phyloP scores from a whole-genome alignment of 2,329 filamentous ascomycete genomes.

The Fusarium tricinctum region DNA sequence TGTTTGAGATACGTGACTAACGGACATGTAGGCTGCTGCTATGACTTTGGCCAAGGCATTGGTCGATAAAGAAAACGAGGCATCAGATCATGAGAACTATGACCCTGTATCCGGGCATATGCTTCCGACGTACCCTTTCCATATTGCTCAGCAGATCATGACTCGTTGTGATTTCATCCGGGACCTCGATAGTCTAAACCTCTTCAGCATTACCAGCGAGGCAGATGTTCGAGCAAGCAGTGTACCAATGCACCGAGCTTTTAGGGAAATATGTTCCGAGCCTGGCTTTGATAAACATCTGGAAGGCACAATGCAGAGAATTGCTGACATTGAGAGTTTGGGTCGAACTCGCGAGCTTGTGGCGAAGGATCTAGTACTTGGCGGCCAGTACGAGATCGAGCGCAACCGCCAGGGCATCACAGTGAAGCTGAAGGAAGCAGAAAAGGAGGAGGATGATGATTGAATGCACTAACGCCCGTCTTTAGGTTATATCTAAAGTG shows the following conservation, averaged over 20 bases:
- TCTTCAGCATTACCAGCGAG: slow-evolving; percentile 92
- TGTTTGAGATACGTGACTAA: slow-evolving; percentile 20
- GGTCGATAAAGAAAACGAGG: slow-evolving; percentile 81
- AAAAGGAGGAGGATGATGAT: slow-evolving; percentile 56
- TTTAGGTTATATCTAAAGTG: background rate
- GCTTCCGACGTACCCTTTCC: slow-evolving; percentile 84
- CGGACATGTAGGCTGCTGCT: slow-evolving; percentile 75
- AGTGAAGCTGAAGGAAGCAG: slow-evolving; percentile 60
- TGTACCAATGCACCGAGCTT: slow-evolving; percentile 95
- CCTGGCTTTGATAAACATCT: slow-evolving; percentile 86
- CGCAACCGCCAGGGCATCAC: slow-evolving; percentile 57
- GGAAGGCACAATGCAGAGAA: slow-evolving; percentile 85
- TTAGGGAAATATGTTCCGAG: slow-evolving; percentile 83
- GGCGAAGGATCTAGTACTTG: slow-evolving; percentile 91
- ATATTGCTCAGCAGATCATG: slow-evolving; percentile 92
- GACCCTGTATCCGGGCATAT: slow-evolving; percentile 77
- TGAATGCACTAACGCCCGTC: slow-evolving; percentile 12
- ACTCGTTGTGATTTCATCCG: slow-evolving; percentile 95
- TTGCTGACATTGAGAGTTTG: slow-evolving; percentile 92
- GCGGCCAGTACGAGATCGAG: slow-evolving; percentile 81
- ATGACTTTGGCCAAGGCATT: slow-evolving; percentile 94
- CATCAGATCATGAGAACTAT: slow-evolving; percentile 70
- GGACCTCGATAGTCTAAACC: slow-evolving; percentile 90
- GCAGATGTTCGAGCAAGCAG: slow-evolving; percentile 92
- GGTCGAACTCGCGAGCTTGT: slow-evolving; percentile 95